Base-by-base conservation (phyloP, 805 yeast genomes). In the Kodamaea kaohsiungensis region DNA sequence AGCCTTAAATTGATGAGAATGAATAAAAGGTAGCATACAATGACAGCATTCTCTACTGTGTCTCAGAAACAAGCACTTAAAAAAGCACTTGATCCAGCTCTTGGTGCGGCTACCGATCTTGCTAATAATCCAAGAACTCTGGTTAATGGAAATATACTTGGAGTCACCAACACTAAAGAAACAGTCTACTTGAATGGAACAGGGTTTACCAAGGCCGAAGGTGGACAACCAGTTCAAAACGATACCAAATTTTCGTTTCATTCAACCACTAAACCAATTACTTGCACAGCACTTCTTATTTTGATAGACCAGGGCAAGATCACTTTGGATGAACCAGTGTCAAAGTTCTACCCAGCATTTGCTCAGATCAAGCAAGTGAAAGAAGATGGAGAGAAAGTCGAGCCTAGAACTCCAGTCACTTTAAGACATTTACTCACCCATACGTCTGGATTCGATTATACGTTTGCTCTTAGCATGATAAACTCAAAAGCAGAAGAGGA, bases 231-330 rank as follows among this genome's bases (percentile, higher is more conserved):
- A 6, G 54, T 65, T 1, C 5, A 49, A 15, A 40, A 50, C 3
- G 67, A 70, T 43, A 58, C 64, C 40, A 53, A 60, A 3, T 56
- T 70, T 35, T 52, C 62, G 4, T 59, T 47, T 19, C 71, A 55
- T 51, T 72, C 77, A 6, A 67, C 69, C 43, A 67, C 76, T 7
- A 73, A 73, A 54, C 58, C 74, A 7, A 59, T 73, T 40, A 71
- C 80, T 1, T 67, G 53, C 7, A 66, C 71, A 63, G 78, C 73
- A 2, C 56, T 69, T n/a, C 61, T 75, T 35, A 64, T 66, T 22
- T 65, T 76, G 19, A 64, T 63, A 42, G 76, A 74, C 33, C 64
- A 64, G 25, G 73, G 72, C 0, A 56, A 58, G 40, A 56, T 76
- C 6, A 65, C 68, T 5, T 57, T 76, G 48, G 78, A 75, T 46